Percentiles rank a stretch among this genome's conserved stretches.
Evolutionary conservation across 2,329 filamentous ascomycete genomes (phyloP).

Genomic region (Verticillium klebahnii): DNA sequence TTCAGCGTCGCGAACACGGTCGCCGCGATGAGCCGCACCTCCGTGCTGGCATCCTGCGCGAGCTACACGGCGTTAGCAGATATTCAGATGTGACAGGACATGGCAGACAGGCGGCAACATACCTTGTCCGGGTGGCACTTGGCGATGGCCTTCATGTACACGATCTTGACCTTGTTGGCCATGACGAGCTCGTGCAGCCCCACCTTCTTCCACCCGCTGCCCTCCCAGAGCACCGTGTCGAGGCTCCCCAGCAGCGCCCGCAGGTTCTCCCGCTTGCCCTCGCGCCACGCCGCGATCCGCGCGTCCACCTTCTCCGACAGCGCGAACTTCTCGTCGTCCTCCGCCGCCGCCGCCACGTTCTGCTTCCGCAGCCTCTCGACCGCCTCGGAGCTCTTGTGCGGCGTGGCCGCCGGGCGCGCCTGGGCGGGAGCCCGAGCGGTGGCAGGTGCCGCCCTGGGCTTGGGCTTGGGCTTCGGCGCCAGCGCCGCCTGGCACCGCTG

Average conservation of each 20-base stretch:
- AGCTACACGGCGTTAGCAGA: slow-evolving; percentile 36
- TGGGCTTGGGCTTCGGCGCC: slow-evolving; percentile 58
- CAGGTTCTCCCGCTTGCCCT: slow-evolving; percentile 88
- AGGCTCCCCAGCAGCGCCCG: slow-evolving; percentile 82
- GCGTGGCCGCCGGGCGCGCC: slow-evolving; percentile 33
- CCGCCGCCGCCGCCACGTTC: slow-evolving; percentile 78
- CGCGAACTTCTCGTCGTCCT: slow-evolving; percentile 90
- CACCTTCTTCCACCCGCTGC: slow-evolving; percentile 94
- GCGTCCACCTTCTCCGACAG: slow-evolving; percentile 83
- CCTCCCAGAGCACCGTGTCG: slow-evolving; percentile 86
- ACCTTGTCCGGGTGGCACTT: slow-evolving; percentile 99
- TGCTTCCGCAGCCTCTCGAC: slow-evolving; percentile 78
- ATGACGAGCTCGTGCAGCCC: slow-evolving; percentile 90
- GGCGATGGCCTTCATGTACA: slow-evolving; percentile 98
- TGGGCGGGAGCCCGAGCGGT: slow-evolving; percentile 9
- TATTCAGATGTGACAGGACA: background rate
- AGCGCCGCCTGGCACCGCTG: slow-evolving; percentile 85
- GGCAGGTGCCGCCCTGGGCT: slow-evolving; percentile 37
- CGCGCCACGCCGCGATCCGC: slow-evolving; percentile 73
- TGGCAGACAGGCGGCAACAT: slow-evolving; percentile 26
- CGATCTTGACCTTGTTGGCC: slow-evolving; percentile 91
- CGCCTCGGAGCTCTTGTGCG: slow-evolving; percentile 62
- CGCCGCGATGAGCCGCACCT: slow-evolving; percentile 61
- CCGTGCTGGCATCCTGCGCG: slow-evolving; percentile 59
- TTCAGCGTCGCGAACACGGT: slow-evolving; percentile 65